Conservation (phyloP, 163 green algal species). For the Trebouxiophyceae sp. region DNA sequence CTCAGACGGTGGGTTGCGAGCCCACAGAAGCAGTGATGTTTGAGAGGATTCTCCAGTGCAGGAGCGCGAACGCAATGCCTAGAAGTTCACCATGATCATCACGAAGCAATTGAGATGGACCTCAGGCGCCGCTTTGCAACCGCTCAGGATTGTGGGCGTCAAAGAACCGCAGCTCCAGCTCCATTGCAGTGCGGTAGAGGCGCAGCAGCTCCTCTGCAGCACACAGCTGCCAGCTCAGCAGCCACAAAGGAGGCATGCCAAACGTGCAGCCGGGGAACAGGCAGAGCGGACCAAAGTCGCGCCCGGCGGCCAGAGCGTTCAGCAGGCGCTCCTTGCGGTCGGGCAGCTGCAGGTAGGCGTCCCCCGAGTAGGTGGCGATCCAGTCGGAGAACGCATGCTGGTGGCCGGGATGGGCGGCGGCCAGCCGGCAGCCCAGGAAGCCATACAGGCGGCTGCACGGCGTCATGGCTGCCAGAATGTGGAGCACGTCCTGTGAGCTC, state of each 20-base stretch:
- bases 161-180: conserved; percentile 24
- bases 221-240: neutral
- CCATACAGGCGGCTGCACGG: conserved; percentile 58
- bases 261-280: neutral
- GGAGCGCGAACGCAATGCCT: too few species aligned
- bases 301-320: conserved; percentile 24
- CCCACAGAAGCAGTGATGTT: too few species aligned
- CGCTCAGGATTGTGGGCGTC: too few species aligned
- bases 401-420: neutral
- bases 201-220: conserved; percentile 29
- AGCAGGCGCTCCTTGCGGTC: conserved; percentile 30
- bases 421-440: conserved; percentile 38
- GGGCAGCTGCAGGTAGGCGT: conserved; percentile 30
- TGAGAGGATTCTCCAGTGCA: too few species aligned
- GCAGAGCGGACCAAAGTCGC: conserved; percentile 23
- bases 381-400: conserved; percentile 30
- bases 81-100: too few species aligned
- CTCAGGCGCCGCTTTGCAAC: too few species aligned
- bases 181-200: conserved; percentile 45
- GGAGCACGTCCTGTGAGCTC: conserved; percentile 1
- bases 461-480: conserved; percentile 55
- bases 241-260: neutral
- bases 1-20: too few species aligned
- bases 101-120: too few species aligned
- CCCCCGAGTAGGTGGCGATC: conserved; percentile 36